Conservation (phyloP, 441 rosid genomes). For the Rhodomyrtus psidioides region DNA sequence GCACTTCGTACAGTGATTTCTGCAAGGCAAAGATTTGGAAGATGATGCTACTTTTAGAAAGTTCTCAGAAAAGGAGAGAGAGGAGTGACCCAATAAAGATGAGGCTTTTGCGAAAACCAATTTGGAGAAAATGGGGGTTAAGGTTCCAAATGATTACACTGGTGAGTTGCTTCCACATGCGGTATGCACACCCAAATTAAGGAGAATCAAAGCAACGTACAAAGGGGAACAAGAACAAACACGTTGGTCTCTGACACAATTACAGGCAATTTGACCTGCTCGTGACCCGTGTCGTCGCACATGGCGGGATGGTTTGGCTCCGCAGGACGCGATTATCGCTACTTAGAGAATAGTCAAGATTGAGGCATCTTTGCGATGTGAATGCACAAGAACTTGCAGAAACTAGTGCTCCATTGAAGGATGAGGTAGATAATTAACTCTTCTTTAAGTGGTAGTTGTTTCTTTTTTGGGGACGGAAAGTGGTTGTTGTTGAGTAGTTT, state of each 20-base stretch:
- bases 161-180: background rate
- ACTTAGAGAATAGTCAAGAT: background rate
- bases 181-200: background rate
- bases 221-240: background rate
- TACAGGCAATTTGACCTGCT: background rate
- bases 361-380: background rate
- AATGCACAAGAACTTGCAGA: background rate
- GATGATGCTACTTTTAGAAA: background rate
- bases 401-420: background rate
- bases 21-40: background rate
- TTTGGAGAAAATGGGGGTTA: background rate
- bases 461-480: background rate
- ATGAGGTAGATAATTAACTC: background rate
- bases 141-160: background rate
- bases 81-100: background rate
- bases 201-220: background rate
- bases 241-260: background rate
- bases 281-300: background rate
- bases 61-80: background rate
- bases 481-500: background rate
- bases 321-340: background rate
- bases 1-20: background rate
- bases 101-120: background rate
- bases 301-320: background rate
- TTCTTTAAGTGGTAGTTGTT: background rate